Evolutionary conservation across 2,329 filamentous ascomycete genomes (phyloP), one percentile per base, ranked within the genome.

Genomic region (Alternaria metachromatica): DNA sequence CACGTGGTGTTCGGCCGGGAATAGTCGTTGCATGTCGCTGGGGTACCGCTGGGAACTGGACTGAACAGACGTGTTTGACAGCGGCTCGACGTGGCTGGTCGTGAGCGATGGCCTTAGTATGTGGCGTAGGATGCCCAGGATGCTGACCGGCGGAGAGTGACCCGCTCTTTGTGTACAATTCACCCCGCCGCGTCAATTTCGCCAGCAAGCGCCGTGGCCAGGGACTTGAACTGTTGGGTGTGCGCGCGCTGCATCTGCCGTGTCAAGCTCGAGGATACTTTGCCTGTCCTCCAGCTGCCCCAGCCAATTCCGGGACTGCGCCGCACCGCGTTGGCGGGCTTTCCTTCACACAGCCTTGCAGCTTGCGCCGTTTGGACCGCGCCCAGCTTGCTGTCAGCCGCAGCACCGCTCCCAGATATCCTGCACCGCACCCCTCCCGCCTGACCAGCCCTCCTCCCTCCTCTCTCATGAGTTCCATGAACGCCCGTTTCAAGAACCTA

Each of bases 401-500:
- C 72, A 74, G 58, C 58, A 59, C 48, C 18, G 25, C 64, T 69
- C 59, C 67, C 71, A 66, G 67, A 70, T 71, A 66, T 72, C 73
- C 62, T 67, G 60, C 68, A 67, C 65, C 53, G 68, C 68, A 67
- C 71, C 73, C 71, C 70, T 68, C 70, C 71, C 69, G 60, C 57
- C 59, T 63, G 58, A 64, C 67, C 70, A 63, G 60, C 67, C 66
- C 64, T 61, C 57, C 62, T 60, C 57, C 65, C 60, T 68, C 65
- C 64, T 56, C 62, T 65, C 84, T 82, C 85, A 92, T 92, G 90
- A 92, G 88, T 87, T 92, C 89, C 86, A 87, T 92, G 88, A 92
- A 92, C 86, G 88, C 88, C 81, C 89, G 90, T 83, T 88, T 93
- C 81, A 92, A 92, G 86, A 87, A 88, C 86, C 87, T 93, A 84